Conservation (phyloP, 495 filamentous ascomycete species). For the Hypoxylon trugodes region DNA sequence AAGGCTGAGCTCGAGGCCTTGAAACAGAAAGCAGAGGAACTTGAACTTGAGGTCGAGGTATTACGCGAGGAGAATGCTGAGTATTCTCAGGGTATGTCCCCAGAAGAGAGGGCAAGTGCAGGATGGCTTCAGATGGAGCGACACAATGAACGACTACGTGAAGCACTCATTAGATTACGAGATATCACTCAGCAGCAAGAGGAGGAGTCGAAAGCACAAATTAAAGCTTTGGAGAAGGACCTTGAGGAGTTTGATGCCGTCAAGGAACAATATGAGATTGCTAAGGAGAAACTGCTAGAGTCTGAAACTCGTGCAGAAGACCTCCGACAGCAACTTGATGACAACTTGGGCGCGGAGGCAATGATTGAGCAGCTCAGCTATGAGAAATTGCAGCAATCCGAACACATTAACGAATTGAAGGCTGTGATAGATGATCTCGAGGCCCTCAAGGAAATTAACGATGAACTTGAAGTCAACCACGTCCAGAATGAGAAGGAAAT, state of each 20-base stretch:
- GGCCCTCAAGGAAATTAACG: conserved; percentile 86
- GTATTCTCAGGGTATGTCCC: conserved; percentile 80
- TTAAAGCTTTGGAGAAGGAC: conserved; percentile 82
- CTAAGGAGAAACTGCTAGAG: conserved; percentile 74
- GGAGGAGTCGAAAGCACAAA: conserved; percentile 75
- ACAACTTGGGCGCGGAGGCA: conserved; percentile 84
- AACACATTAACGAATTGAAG: conserved; percentile 83
- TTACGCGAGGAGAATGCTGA: conserved; percentile 87
- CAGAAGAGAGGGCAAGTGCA: conserved; percentile 84
- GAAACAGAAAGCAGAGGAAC: conserved; percentile 78
- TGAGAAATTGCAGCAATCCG: conserved; percentile 79
- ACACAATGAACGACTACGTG: conserved; percentile 85
- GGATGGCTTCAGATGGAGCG: conserved; percentile 92
- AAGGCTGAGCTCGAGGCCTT: conserved; percentile 84
- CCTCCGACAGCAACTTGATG: conserved; percentile 88
- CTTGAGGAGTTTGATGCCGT: conserved; percentile 73
- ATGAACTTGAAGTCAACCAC: conserved; percentile 93
- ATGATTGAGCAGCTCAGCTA: conserved; percentile 93
- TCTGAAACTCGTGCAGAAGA: conserved; percentile 84
- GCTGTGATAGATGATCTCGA: conserved; percentile 85
- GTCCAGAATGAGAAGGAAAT: conserved; percentile 92
- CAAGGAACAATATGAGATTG: conserved; percentile 74
- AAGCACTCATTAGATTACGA: conserved; percentile 82
- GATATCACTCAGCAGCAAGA: conserved; percentile 90
- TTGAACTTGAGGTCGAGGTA: conserved; percentile 87